Base-by-base conservation (phyloP, 441 rosid genomes). In the Aleurites moluccanus region DNA sequence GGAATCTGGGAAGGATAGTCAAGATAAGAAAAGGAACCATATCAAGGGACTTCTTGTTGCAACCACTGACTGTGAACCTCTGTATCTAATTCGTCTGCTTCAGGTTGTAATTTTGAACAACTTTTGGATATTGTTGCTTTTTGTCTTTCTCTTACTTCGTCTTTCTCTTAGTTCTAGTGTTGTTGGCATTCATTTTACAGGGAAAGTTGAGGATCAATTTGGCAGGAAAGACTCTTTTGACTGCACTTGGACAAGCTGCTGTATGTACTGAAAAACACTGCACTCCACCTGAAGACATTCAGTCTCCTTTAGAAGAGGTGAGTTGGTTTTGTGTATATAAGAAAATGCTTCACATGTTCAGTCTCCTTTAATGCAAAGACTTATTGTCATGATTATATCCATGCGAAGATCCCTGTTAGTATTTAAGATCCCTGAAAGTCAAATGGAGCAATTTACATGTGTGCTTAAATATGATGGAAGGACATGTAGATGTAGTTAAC, bases 1-100 rank as follows among this genome's bases (percentile, higher is more conserved):
- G 99, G 97, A 91, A 78, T 84, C 88, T 56, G 98, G 99, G 81
- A 94, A 93, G 88, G 97, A 88, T 80, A 95, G 98, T 82, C 91
- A 88, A 75, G 98, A 91, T 67, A 93, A 86, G 91, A 96, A 96
- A 84, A 93, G 87, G 89, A 90, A 92, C 75, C 92, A 85, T 61
- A 91, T 93, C 86, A 93, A 88, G 83, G 88, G 86, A 63, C 98
- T 96, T 81, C 97, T 96, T 81, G 97, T 92, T 80, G 97, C 99
- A 64, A 92, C 98, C 77, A 87, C 86, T 65, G 97, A 93, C 83
- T 90, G 97, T 74, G 99, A 96, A 86, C 97, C 98, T 78, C 94
- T 75, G 67, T 92, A 92, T 84, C 76, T 96, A 75, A 87, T 91
- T 79, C 96, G 99, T 80, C 82, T 96, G 75, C 98, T 96, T 72